phyloP scores from a whole-genome alignment of 1,139 yeast species.

The Debaryomyces nepalensis region DNA sequence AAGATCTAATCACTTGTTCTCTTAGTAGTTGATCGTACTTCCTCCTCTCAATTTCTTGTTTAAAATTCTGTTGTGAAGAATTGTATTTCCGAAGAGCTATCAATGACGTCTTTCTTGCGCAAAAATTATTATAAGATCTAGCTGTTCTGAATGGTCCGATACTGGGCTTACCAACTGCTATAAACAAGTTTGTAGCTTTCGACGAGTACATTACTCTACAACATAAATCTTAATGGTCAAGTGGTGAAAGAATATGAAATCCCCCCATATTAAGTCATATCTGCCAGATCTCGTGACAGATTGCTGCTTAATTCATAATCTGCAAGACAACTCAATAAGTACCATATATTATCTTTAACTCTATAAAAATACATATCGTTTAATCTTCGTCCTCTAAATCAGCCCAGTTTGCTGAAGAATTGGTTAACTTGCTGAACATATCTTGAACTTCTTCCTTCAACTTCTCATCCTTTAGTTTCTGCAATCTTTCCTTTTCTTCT shows the following conservation, averaged over 20 bases:
- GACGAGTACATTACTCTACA: slow-evolving; percentile 1
- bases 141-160: slow-evolving; percentile 1
- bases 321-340: neutral
- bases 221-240: neutral
- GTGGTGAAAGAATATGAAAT: neutral
- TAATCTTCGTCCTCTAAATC: slow-evolving; percentile 21
- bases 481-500: slow-evolving; percentile 16
- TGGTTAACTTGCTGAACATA: slow-evolving; percentile 37
- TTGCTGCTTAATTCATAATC: neutral
- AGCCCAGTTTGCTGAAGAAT: slow-evolving; percentile 41
- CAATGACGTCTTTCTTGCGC: neutral
- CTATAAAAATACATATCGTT: slow-evolving; percentile 8
- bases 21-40: slow-evolving; percentile 21
- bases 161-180: neutral
- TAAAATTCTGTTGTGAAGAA: slow-evolving; percentile 8
- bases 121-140: neutral
- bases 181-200: neutral
- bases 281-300: slow-evolving; percentile 1
- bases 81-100: slow-evolving; percentile 6
- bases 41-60: slow-evolving; percentile 17
- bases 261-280: neutral
- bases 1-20: slow-evolving; percentile 18
- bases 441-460: slow-evolving; percentile 34
- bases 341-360: slow-evolving; percentile 3
- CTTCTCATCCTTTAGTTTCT: slow-evolving; percentile 22